Evolutionary conservation across 1,284 basidiomycete species (phyloP).

Genomic region (Heterobasidion parviporum): DNA sequence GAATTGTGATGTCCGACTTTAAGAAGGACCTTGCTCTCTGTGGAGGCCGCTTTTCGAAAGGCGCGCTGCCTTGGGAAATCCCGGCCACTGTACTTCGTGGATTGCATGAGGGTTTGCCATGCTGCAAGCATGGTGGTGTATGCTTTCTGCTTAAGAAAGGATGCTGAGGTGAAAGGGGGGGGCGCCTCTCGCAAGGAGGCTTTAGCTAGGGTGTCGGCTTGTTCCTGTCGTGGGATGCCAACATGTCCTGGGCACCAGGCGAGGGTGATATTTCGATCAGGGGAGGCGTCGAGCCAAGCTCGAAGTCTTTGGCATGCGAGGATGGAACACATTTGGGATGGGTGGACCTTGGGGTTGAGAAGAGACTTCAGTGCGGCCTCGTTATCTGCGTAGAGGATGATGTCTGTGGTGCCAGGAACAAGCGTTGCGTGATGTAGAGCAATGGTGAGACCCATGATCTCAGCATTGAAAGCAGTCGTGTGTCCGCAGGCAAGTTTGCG

Average conservation of each 20-base stretch:
- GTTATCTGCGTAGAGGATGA: not conserved
- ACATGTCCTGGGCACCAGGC: not conserved
- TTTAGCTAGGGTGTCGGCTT: no score
- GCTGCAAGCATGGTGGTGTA: no score
- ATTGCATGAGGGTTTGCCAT: no score
- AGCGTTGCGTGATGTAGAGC: not conserved
- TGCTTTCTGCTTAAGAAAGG: no score
- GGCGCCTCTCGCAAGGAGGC: no score
- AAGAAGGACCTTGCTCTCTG: no score
- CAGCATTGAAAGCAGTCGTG: not conserved
- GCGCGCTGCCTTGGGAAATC: no score
- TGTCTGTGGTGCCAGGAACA: not conserved
- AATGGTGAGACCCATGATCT: not conserved
- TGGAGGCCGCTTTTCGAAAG: no score
- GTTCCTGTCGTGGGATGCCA: no score
- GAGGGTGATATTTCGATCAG: not conserved
- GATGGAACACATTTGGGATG: not conserved
- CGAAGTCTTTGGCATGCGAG: not conserved
- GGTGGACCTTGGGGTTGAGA: not conserved
- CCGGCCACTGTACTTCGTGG: no score
- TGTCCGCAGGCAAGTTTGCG: not conserved
- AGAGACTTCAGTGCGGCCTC: not conserved
- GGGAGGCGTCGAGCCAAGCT: not conserved
- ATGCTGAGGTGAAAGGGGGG: no score
- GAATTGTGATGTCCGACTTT: no score